Evolutionary conservation across 805 yeast genomes (phyloP), one percentile per base, ranked within the genome.

Genomic region (Kodamaea restingae): DNA sequence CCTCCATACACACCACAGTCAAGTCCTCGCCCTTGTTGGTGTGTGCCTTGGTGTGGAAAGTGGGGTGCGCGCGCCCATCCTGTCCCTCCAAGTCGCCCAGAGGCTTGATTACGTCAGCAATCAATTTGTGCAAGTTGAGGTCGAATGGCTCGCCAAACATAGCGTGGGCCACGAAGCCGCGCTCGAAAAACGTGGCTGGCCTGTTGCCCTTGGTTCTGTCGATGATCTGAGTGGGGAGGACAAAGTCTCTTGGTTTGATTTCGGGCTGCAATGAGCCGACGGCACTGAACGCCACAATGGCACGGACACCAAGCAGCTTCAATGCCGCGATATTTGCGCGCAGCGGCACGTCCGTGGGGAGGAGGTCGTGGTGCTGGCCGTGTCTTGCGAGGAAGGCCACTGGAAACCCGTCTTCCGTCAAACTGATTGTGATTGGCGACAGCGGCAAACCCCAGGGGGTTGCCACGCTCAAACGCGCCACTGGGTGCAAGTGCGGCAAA

Each of bases 381-480:
- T 93, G 99, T 63, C 99, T 80, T 11, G 97, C 93, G 49, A 93
- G 71, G 55, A 93, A 93, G 1, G 98, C 98, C 36, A 93, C 84
- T 34, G 88, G 86, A 60, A 87, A 80, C 2, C 95, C 95, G 25
- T 67, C 51, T 2, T 67, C 63, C 30, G 95, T 86, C 48, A 74
- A 79, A n/a, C 95, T 83, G 45, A 93, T 80, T 35, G 96, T 90
- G 56, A 93, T 85, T 28, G 96, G 90, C 10, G 95, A 83, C 4
- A 97, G 88, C 15, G 99, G 96, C 49, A 74, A 76, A 8, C 98
- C 99, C 98, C 98, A 93, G 15, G 99, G 99, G 3, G 99, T 93
- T 14, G 84, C 75, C 42, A 88, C 65, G 11, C 87, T 78, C 30
- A 93, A 65, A 50, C 82, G 71, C 11, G 96, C 96, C 33, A 91